Conservation (phyloP, 108 stramenopile species). For the Fistulifera pelliculosa region DNA sequence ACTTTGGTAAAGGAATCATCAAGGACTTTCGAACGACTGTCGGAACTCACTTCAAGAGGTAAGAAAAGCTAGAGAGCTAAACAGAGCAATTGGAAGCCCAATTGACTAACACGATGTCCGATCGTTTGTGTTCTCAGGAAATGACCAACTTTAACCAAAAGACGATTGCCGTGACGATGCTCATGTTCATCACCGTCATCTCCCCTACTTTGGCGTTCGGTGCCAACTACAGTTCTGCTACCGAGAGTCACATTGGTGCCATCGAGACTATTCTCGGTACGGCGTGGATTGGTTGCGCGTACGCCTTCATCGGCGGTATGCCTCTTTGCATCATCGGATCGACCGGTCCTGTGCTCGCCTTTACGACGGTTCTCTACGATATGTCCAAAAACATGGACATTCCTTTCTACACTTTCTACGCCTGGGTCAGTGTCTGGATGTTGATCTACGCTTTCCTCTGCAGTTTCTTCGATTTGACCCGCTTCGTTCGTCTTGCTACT, state of each 20-base stretch:
- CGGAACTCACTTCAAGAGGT: constrained; percentile 14
- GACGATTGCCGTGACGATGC: constrained; percentile 32
- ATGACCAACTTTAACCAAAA: constrained; percentile 42
- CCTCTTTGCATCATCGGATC: constrained; percentile 23
- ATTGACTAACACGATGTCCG: too few relatives aligned
- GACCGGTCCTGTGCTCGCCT: constrained; percentile 42
- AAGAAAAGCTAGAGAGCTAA: too few relatives aligned
- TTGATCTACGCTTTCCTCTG: constrained; percentile 20
- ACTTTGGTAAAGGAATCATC: constrained; percentile 35
- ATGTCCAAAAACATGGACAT: constrained; percentile 30
- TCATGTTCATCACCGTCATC: constrained; percentile 72
- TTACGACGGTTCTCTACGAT: constrained; percentile 22
- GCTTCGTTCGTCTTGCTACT: constrained; percentile 28
- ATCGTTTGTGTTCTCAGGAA: constrained; percentile 6
- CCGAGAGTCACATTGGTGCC: constrained; percentile 47
- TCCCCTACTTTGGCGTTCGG: constrained; percentile 53
- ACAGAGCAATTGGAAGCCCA: too few relatives aligned
- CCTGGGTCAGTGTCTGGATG: constrained; percentile 25
- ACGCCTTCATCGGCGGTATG: constrained; percentile 5
- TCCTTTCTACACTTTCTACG: constrained; percentile 33
- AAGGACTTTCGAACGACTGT: constrained; percentile 23
- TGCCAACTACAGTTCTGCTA: constrained; percentile 34
- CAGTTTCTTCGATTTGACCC: constrained; percentile 34
- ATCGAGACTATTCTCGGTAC: constrained; percentile 34
- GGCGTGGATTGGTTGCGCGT: constrained; percentile 29